Base-by-base conservation (phyloP, 2,329 filamentous ascomycete genomes). In the Colletotrichum eleusines region DNA sequence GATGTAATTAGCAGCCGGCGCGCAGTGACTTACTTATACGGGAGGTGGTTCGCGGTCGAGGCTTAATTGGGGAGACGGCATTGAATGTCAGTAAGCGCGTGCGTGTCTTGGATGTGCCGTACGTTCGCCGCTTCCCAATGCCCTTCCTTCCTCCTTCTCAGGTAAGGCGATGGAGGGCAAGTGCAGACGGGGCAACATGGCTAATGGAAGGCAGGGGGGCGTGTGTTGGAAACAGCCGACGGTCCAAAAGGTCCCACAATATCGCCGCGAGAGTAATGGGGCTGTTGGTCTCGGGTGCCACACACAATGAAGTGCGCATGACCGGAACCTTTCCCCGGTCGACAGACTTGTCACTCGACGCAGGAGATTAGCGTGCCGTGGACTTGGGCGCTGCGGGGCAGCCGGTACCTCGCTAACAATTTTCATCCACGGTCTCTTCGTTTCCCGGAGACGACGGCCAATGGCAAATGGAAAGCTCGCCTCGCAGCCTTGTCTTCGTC, bases 261-360 rank as follows among this genome's bases (percentile, higher is more conserved):
- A 23, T 71, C 63, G 51, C 63, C 28, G 63, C 59, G 51, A 28
- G 8, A 20, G 61, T 71, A n/a, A 28, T 48, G 58, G 64, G 44
- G 18, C 18, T n/a, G 42, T 18, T 16, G 33, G 35, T 46, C 23
- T 46, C n/a, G 42, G 44, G 26, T 54, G 42, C 35, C 55, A 40
- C 58, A 48, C 28, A 61, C 31, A 20, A 11, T 31, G 23, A 55
- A 28, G 31, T n/a, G 33, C 58, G 59, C 66, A 48, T 69, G 69
- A 48, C 60, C 66, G 69, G 69, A 69, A 72, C 69, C 60, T 72
- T 69, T 72, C 65, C 69, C 69, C 69, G 59, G 59, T 61, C 46
- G 33, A 42, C 40, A 26, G 35, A 16, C 46, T 54, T 53, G 69
- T 72, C 59, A 60, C 55, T 69, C 48, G 54, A 40, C 59, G 54